A percentile compares a stretch with the other conserved stretches of the same genome.
phyloP scores from a whole-genome alignment of 1,284 basidiomycete species.

The Leccinum variabile region DNA sequence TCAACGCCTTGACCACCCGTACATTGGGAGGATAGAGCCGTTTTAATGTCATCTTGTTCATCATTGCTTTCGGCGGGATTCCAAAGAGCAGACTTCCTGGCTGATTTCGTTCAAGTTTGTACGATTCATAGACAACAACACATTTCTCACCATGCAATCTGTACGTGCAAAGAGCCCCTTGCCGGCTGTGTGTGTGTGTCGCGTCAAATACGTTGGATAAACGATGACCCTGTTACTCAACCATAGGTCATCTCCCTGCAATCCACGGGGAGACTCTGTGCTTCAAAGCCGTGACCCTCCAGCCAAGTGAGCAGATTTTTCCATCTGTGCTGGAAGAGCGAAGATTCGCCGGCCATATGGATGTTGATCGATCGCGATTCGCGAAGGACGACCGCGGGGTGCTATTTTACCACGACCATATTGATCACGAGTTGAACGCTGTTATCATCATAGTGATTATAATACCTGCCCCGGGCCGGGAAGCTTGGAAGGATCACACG shows the following conservation, averaged over 20 bases:
- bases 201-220: slow-evolving; percentile 7
- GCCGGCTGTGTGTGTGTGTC: slow-evolving; percentile 48
- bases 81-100: slow-evolving; percentile 59
- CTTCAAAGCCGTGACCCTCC: slow-evolving; percentile 50
- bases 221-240: slow-evolving; percentile 28
- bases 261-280: slow-evolving; percentile 44
- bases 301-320: slow-evolving; percentile 57
- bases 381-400: neutral
- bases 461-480: neutral
- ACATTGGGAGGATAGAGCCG: slow-evolving; percentile 47
- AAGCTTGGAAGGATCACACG: slow-evolving; percentile 3
- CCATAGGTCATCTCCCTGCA: slow-evolving; percentile 42
- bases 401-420: neutral
- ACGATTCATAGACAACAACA: neutral
- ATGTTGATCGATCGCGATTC: neutral
- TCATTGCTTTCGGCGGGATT: slow-evolving; percentile 65
- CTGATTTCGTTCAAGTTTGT: slow-evolving; percentile 37
- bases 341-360: slow-evolving; percentile 12
- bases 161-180: slow-evolving; percentile 65
- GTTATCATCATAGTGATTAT: neutral
- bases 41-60: slow-evolving; percentile 68
- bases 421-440: neutral
- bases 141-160: slow-evolving; percentile 43
- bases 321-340: slow-evolving; percentile 41
- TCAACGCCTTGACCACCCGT: slow-evolving; percentile 37